These are phyloP conservation scores for Candida orba DNA, from an alignment of 805 yeast genomes.

Conservation along the genomic window DNA sequence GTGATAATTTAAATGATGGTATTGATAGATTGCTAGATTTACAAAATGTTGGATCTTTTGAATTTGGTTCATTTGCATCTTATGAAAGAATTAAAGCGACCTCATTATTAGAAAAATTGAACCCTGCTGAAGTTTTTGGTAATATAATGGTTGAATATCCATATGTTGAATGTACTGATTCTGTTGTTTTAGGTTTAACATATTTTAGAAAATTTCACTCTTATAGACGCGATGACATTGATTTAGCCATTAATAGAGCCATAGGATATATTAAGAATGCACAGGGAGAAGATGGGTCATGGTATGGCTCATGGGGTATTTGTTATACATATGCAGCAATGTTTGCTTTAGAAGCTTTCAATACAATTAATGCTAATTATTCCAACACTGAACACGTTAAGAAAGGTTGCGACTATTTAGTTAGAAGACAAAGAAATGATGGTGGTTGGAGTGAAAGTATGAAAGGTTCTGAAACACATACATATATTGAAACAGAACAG, in stretches of 20 bases:
- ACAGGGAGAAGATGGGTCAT: constrained; percentile 80
- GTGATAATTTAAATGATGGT: constrained; percentile 51
- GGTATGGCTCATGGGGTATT: constrained; percentile 99
- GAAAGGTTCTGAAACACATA: constrained; percentile 77
- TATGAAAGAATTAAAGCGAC: constrained; percentile 86
- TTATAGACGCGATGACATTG: constrained; percentile 61
- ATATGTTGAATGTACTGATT: constrained; percentile 96
- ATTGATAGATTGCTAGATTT: constrained; percentile 68
- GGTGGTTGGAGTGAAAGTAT: constrained; percentile 99
- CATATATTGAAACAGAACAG: constrained; percentile 56
- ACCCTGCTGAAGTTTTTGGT: constrained; percentile 97
- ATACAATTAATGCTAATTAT: constrained; percentile 60
- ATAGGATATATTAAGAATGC: constrained; percentile 58
- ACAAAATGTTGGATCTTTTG: constrained; percentile 74
- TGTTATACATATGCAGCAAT: constrained; percentile 94
- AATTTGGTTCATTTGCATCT: constrained; percentile 87
- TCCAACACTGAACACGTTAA: constrained; percentile 52
- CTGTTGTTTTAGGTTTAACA: constrained; percentile 81
- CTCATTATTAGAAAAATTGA: constrained; percentile 63
- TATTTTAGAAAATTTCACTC: constrained; percentile 62
- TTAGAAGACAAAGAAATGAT: constrained; percentile 66
- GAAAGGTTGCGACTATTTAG: constrained; percentile 81
- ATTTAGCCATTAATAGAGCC: constrained; percentile 66
- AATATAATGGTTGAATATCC: constrained; percentile 98
- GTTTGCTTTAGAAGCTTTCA: constrained; percentile 94